Evolutionary conservation across 2,329 filamentous ascomycete genomes (phyloP), one percentile per base, ranked within the genome.

Genomic region (Lachnellula occidentalis): DNA sequence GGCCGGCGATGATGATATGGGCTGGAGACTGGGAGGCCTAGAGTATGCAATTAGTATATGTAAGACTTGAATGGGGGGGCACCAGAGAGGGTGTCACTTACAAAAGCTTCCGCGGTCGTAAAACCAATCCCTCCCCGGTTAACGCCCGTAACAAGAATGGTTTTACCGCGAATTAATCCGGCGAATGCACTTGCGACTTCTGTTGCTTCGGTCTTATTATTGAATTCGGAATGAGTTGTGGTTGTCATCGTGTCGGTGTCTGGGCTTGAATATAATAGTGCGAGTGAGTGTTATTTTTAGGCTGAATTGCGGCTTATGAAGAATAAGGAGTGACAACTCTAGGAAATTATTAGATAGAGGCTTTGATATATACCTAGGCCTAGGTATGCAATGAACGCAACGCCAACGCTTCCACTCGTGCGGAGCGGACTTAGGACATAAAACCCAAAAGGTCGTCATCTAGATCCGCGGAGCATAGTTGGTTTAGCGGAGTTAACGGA

Each of bases 181-280:
- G 64, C 58, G 50, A 75, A 74, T 15, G 66, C 65, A 39, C 67
- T 63, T 21, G 71, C 71, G 12, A 75, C 72, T 21, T 74, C 71
- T 8, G 69, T 50, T n/a, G 59, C 71, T 56, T 73, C 70, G 15
- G 73, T 75, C 0, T 67, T 56, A 2, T 53, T 53, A 48, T 68
- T 63, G 55, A 71, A 74, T 19, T 70, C 62, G 22, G 70, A 56
- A 57, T 73, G 58, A 17, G 70, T 70, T 48, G 69, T 71, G 27
- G 50, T 11, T 24, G 53, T 50, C 54, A 56, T 51, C 5, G n/a
- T 39, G 27, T 31, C 3, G 27, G 3, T 17, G 36, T 39, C 7
- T 39, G 15, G n/a, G 36, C 15, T 17, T 17, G 36, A 3, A 39
- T 39, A n/a, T 39, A 39, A 8, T 15, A 39, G 14, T 39, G 14